phyloP scores from a whole-genome alignment of 257 asterid species.

The Linaria vulgaris region DNA sequence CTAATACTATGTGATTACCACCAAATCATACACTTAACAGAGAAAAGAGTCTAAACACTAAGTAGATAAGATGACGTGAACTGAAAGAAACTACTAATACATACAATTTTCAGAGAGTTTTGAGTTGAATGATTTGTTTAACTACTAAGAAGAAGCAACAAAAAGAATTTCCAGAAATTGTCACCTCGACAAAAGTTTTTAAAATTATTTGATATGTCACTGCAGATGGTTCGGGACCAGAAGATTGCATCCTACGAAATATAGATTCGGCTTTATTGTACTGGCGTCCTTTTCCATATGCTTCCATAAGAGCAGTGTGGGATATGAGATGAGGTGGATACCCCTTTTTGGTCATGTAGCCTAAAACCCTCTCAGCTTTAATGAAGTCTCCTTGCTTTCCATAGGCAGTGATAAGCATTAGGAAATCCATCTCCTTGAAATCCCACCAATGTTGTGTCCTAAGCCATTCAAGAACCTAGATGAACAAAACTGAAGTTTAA shows the following conservation, averaged over 20 bases:
- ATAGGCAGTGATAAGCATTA: constrained; percentile 92
- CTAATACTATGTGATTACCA: not conserved
- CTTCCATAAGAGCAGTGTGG: constrained; percentile 96
- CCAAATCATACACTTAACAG: not conserved
- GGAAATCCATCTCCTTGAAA: constrained; percentile 88
- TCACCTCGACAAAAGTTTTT: constrained; percentile 82
- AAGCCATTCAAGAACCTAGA: constrained; percentile 94
- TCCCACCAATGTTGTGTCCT: constrained; percentile 96
- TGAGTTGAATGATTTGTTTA: too few species aligned
- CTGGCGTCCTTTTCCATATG: constrained; percentile 87
- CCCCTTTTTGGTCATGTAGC: constrained; percentile 75
- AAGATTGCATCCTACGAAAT: constrained; percentile 85
- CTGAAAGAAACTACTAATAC: not conserved
- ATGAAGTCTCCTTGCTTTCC: constrained; percentile 85
- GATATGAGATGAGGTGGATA: constrained; percentile 81
- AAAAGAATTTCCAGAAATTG: constrained; percentile 1
- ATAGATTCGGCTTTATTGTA: constrained; percentile 84
- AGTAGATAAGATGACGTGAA: not conserved
- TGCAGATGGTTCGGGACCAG: constrained; percentile 98
- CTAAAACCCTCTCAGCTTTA: constrained; percentile 80
- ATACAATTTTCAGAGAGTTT: not conserved
- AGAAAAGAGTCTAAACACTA: not conserved
- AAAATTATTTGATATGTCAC: constrained; percentile 90
- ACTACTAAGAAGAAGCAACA: too few species aligned
- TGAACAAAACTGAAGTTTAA: constrained; percentile 15